A percentile compares a stretch with the other conserved stretches of the same genome.
These are phyloP conservation scores for Ogataea parapolymorpha DNA, from an alignment of 805 yeast genomes.

Conservation along the genomic window DNA sequence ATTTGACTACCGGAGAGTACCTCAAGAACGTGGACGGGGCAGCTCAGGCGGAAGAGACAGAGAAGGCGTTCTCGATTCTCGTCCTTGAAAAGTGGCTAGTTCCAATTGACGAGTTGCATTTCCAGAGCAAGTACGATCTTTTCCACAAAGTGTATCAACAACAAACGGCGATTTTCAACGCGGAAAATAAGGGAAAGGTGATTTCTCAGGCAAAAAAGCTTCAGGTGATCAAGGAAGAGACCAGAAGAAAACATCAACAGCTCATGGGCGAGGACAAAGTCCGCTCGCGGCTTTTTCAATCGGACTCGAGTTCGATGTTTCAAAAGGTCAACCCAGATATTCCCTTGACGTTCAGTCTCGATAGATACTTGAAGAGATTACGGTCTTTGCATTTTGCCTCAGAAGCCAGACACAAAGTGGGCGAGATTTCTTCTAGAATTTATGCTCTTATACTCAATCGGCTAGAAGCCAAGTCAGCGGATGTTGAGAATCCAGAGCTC, in stretches of 20 bases:
- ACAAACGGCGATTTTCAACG: constrained; percentile 34
- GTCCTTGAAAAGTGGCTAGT: constrained; percentile 48
- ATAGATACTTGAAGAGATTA: constrained; percentile 62
- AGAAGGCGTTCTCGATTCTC: constrained; percentile 41
- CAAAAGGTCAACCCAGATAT: constrained; percentile 47
- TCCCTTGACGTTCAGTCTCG: constrained; percentile 58
- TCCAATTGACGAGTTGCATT: constrained; percentile 39
- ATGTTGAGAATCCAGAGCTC: constrained; percentile 18
- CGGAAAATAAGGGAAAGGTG: constrained; percentile 24
- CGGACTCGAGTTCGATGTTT: constrained; percentile 12
- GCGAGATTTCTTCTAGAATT: constrained; percentile 61
- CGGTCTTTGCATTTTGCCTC: constrained; percentile 63
- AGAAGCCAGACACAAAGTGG: constrained; percentile 65
- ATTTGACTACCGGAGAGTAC: constrained; percentile 55
- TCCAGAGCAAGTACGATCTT: constrained; percentile 31
- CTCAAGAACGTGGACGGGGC: constrained; percentile 29
- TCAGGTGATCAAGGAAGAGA: constrained; percentile 58
- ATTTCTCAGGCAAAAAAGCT: constrained; percentile 54
- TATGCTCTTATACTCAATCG: constrained; percentile 55
- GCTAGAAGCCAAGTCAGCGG: constrained; percentile 56
- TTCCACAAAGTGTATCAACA: constrained; percentile 37
- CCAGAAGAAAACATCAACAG: constrained; percentile 35
- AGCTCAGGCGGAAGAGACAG: constrained; percentile 27
- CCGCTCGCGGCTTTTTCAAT: constrained; percentile 10
- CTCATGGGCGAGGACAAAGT: constrained; percentile 14